Conservation (phyloP, 192 early-diverging fungal species). For the Coemansia sp. region DNA sequence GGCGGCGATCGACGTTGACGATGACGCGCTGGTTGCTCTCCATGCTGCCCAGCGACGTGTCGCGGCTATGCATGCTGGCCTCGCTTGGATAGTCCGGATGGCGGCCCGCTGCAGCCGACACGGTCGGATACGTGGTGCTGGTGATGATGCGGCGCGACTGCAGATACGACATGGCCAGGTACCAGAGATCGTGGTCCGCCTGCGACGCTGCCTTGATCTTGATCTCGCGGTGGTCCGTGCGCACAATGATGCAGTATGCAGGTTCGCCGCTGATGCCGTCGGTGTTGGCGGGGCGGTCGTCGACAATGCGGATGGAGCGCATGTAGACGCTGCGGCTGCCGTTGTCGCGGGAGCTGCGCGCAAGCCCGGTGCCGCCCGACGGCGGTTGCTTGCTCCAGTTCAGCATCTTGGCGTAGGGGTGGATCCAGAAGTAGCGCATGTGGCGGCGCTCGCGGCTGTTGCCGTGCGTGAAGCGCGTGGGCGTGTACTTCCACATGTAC, state of each 20-base stretch:
- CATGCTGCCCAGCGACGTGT: slow-evolving; percentile 27
- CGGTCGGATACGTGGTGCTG: slow-evolving; percentile 43
- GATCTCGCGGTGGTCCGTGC: slow-evolving; percentile 68
- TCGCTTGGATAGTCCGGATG: slow-evolving; percentile 18
- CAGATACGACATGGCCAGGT: slow-evolving; percentile 57
- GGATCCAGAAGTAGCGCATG: slow-evolving; percentile 77
- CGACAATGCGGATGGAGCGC: slow-evolving; percentile 58
- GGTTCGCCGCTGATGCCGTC: slow-evolving; percentile 41
- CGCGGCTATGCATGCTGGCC: slow-evolving; percentile 43
- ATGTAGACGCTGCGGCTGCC: slow-evolving; percentile 64
- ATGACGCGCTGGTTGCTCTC: slow-evolving; percentile 38
- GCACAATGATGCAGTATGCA: slow-evolving; percentile 61
- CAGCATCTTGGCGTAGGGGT: slow-evolving; percentile 75
- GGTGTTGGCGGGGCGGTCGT: slow-evolving; percentile 39
- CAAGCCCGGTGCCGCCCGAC: slow-evolving; percentile 28
- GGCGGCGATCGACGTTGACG: slow-evolving; percentile 35
- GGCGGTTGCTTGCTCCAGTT: slow-evolving; percentile 74
- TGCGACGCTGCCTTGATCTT: slow-evolving; percentile 70
- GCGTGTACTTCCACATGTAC: slow-evolving; percentile 72
- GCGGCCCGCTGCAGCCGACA: slow-evolving; percentile 6
- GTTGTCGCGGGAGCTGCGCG: slow-evolving; percentile 30
- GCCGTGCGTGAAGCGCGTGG: slow-evolving; percentile 49
- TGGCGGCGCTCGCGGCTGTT: slow-evolving; percentile 64
- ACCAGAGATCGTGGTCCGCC: slow-evolving; percentile 73
- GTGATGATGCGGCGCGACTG: slow-evolving; percentile 55